Conservation (phyloP, 179 eudicot species). For the Corrigiola litoralis region DNA sequence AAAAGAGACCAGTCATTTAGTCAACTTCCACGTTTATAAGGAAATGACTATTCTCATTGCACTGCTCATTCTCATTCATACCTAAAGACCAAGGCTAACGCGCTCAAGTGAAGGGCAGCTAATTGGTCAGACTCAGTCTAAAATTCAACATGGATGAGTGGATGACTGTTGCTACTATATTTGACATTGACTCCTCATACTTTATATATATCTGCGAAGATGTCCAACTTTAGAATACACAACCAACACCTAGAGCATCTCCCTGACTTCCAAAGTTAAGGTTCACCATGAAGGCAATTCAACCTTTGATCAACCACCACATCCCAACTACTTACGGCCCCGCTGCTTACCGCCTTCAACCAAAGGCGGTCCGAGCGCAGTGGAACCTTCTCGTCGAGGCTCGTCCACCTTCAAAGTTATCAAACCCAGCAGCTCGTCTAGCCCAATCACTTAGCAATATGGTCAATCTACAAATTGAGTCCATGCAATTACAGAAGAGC, state of each 20-base stretch:
- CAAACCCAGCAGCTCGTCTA: slow-evolving; percentile 27
- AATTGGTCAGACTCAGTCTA: too few species aligned
- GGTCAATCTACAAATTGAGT: slow-evolving; percentile 39
- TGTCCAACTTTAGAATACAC: neutral
- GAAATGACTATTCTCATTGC: too few species aligned
- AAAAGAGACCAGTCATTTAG: too few species aligned
- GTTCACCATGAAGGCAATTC: slow-evolving; percentile 21
- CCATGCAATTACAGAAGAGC: slow-evolving; percentile 25
- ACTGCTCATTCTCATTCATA: too few species aligned
- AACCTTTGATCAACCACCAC: slow-evolving; percentile 22
- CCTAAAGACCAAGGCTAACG: too few species aligned
- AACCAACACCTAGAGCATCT: neutral
- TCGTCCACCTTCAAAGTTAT: neutral
- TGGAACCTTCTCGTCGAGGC: slow-evolving; percentile 1
- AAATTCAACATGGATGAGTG: too few species aligned
- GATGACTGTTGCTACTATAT: too few species aligned
- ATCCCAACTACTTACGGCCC: slow-evolving; percentile 4
- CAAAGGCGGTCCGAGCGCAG: neutral
- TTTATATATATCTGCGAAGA: neutral
- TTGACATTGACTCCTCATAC: too few species aligned
- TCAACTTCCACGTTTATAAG: too few species aligned
- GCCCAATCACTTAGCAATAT: slow-evolving; percentile 44
- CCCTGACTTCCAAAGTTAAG: neutral
- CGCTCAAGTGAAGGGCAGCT: too few species aligned
- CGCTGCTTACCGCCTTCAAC: neutral